A percentile compares a stretch with the other conserved stretches of the same genome.
phyloP scores from a whole-genome alignment of 306 rosid species.

The Fragaria nilgerrensis region DNA sequence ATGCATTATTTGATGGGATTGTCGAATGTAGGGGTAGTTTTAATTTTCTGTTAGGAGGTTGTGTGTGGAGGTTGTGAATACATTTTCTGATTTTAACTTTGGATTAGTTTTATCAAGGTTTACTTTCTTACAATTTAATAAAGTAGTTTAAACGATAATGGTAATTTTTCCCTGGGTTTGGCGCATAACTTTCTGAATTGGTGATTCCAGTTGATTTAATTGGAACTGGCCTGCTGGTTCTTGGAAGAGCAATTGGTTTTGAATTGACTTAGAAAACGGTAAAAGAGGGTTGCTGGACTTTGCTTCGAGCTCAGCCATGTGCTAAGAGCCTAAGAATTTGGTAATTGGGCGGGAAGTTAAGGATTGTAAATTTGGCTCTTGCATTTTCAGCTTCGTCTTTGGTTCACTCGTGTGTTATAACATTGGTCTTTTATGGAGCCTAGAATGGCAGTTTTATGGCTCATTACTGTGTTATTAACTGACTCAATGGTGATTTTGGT shows the following conservation, averaged over 20 bases:
- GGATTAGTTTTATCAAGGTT: not conserved
- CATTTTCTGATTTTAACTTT: not conserved
- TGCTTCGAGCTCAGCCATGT: not conserved
- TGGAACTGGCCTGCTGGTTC: not conserved
- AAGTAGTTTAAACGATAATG: not conserved
- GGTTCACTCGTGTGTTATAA: constrained; percentile 2
- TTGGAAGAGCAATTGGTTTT: not conserved
- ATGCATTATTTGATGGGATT: not conserved
- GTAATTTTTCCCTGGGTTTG: not conserved
- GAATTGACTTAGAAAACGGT: not conserved
- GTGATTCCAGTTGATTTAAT: not conserved
- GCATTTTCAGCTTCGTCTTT: not conserved
- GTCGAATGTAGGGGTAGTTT: not conserved
- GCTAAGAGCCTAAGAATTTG: not conserved
- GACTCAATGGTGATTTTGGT: not conserved
- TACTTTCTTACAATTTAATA: not conserved
- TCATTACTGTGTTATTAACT: not conserved
- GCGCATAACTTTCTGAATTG: not conserved
- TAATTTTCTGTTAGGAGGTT: not conserved
- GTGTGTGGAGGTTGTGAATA: not conserved
- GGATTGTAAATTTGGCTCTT: not conserved
- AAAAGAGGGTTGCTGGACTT: not conserved
- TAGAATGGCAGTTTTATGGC: not conserved
- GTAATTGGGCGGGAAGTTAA: not conserved
- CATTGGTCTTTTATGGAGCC: not conserved